These are phyloP conservation scores for Parasarocladium wereldwijsianum DNA, from an alignment of 2,329 filamentous ascomycete genomes.

Conservation along the genomic window DNA sequence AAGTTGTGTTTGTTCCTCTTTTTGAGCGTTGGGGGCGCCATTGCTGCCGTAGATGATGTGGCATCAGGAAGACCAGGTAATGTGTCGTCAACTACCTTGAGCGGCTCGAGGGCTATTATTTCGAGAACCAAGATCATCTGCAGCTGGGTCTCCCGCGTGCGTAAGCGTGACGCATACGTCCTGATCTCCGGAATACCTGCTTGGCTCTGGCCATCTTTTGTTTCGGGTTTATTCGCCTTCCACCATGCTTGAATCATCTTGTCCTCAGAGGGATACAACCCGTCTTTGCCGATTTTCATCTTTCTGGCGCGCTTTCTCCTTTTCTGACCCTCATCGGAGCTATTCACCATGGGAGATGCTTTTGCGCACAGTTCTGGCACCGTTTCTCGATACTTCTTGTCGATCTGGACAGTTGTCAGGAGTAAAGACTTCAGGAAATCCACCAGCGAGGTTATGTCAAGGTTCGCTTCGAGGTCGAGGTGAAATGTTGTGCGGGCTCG, in stretches of 20 bases:
- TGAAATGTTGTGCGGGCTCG: slow-evolving; percentile 59
- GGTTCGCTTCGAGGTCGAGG: slow-evolving; percentile 41
- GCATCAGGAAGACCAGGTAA: slow-evolving; percentile 29
- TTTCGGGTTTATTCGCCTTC: slow-evolving; percentile 38
- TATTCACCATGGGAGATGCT: slow-evolving; percentile 41
- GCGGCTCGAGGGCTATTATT: slow-evolving; percentile 53
- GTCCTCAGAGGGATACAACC: slow-evolving; percentile 53
- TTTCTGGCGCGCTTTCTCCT: slow-evolving; percentile 45
- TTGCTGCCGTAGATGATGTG: slow-evolving; percentile 15
- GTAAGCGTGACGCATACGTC: slow-evolving; percentile 48
- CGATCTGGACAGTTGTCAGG: slow-evolving; percentile 51
- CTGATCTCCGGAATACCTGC: slow-evolving; percentile 39
- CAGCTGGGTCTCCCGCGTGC: slow-evolving; percentile 63
- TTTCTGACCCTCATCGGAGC: slow-evolving; percentile 30
- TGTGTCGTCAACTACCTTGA: slow-evolving; percentile 24
- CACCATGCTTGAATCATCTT: slow-evolving; percentile 57
- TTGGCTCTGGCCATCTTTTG: slow-evolving; percentile 31
- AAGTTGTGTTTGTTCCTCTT: slow-evolving; percentile 51
- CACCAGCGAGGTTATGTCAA: slow-evolving; percentile 49
- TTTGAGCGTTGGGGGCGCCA: slow-evolving; percentile 23
- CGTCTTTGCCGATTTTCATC: slow-evolving; percentile 52
- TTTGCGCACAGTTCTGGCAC: slow-evolving; percentile 46
- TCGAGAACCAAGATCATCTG: slow-evolving; percentile 72
- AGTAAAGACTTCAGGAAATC: slow-evolving; percentile 55
- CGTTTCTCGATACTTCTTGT: slow-evolving; percentile 67